Conservation (phyloP, 768 basidiomycete genomes). For the Lenzites betulinus region DNA sequence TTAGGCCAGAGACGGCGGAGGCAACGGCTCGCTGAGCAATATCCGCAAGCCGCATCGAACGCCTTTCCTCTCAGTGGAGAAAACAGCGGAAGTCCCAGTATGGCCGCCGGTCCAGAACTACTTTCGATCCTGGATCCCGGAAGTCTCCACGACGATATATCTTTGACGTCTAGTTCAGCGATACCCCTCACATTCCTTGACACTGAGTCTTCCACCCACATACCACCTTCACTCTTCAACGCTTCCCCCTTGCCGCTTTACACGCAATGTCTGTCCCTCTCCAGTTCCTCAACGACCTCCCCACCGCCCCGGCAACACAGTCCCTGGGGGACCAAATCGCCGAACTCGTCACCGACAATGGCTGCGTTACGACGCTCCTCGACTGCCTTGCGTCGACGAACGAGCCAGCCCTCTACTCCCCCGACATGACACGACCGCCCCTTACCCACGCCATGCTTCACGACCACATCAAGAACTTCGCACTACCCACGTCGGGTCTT, state of each 20-base stretch:
- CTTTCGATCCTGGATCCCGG: background rate
- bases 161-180: background rate
- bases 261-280: constrained; percentile 19
- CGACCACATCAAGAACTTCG: constrained; percentile 42
- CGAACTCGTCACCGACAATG: constrained; percentile 33
- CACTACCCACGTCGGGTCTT: constrained; percentile 37
- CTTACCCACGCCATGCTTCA: constrained; percentile 40
- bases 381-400: constrained; percentile 43
- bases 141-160: constrained; percentile 15
- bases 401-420: constrained; percentile 41
- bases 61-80: constrained; percentile 2
- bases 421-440: constrained; percentile 40
- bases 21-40: background rate
- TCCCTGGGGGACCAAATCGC: constrained; percentile 44
- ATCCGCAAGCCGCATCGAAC: constrained; percentile 11
- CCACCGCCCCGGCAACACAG: constrained; percentile 25
- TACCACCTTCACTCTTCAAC: background rate
- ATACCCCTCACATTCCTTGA: background rate
- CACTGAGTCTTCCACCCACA: background rate
- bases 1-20: background rate
- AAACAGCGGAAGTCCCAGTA: constrained; percentile 1
- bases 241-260: background rate
- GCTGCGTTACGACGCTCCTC: constrained; percentile 36
- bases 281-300: constrained; percentile 34
- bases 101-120: constrained; percentile 4